These are phyloP conservation scores for Bretziella fagacearum DNA, from an alignment of 2,329 filamentous ascomycete genomes.

Conservation along the genomic window DNA sequence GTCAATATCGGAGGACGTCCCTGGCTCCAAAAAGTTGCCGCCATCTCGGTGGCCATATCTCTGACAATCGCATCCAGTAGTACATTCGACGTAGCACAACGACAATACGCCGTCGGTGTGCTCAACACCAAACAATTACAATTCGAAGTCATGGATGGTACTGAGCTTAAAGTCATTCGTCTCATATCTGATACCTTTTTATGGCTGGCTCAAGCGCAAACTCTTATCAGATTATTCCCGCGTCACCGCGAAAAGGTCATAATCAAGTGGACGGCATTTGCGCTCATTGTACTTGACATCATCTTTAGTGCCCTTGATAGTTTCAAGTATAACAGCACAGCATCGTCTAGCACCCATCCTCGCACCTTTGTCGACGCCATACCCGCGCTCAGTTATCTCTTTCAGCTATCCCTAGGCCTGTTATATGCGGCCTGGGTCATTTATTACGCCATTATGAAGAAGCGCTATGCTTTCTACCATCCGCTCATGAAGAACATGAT, in stretches of 20 bases:
- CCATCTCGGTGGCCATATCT: constrained; percentile 60
- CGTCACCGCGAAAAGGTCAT: constrained; percentile 94
- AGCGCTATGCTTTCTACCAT: constrained; percentile 80
- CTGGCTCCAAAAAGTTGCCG: constrained; percentile 76
- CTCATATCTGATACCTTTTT: constrained; percentile 92
- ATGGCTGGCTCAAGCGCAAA: constrained; percentile 95
- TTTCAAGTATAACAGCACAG: constrained; percentile 45
- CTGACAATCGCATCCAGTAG: constrained; percentile 86
- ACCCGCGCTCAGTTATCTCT: constrained; percentile 78
- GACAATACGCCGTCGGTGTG: constrained; percentile 62
- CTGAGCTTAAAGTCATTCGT: constrained; percentile 75
- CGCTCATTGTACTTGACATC: constrained; percentile 76
- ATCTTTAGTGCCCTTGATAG: constrained; percentile 85
- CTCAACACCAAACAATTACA: constrained; percentile 67
- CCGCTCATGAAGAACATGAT: constrained; percentile 79
- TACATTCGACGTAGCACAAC: constrained; percentile 69
- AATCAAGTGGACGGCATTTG: constrained; percentile 97
- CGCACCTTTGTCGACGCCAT: constrained; percentile 75
- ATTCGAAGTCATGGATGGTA: constrained; percentile 61
- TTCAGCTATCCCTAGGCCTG: constrained; percentile 70
- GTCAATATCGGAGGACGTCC: constrained; percentile 81
- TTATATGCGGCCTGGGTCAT: constrained; percentile 88
- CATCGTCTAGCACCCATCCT: constrained; percentile 37
- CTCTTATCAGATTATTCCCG: constrained; percentile 84
- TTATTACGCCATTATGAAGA: constrained; percentile 84